phyloP scores from a whole-genome alignment of 805 yeast species.

The Candida germanica region DNA sequence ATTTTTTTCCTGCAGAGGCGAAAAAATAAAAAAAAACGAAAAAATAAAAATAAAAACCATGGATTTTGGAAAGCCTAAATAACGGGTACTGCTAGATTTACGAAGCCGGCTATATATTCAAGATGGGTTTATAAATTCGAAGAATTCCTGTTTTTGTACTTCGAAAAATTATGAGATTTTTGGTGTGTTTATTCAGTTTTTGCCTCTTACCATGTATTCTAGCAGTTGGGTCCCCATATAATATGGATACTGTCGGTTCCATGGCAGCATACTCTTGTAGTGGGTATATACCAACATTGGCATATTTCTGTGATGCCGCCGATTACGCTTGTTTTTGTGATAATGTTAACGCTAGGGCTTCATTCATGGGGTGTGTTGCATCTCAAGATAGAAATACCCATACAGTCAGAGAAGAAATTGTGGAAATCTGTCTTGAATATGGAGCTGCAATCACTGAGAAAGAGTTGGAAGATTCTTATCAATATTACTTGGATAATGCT shows the following conservation, averaged over 20 bases:
- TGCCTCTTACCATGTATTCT: not conserved
- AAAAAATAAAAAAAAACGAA: too few species aligned
- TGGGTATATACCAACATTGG: slow-evolving; percentile 1
- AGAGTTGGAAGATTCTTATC: slow-evolving; percentile 13
- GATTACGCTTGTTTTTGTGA: slow-evolving; percentile 21
- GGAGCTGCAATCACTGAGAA: slow-evolving; percentile 21
- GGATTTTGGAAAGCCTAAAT: too few species aligned
- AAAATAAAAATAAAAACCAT: too few species aligned
- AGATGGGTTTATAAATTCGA: too few species aligned
- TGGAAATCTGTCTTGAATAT: slow-evolving; percentile 18
- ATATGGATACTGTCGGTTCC: not conserved
- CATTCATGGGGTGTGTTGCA: slow-evolving; percentile 27
- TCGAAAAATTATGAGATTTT: too few species aligned
- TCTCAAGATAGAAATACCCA: slow-evolving; percentile 6
- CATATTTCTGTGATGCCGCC: slow-evolving; percentile 9
- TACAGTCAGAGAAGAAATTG: slow-evolving; percentile 9
- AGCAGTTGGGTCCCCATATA: not conserved
- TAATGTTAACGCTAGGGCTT: slow-evolving; percentile 25
- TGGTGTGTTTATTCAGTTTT: not conserved
- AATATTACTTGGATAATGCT: slow-evolving; percentile 16
- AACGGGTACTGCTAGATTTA: too few species aligned
- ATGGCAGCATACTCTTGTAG: not conserved
- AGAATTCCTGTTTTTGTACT: too few species aligned
- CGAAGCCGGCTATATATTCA: too few species aligned
- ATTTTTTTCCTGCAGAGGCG: too few species aligned